Base-by-base conservation (phyloP, 306 rosid species). In the Ceratonia siliqua region DNA sequence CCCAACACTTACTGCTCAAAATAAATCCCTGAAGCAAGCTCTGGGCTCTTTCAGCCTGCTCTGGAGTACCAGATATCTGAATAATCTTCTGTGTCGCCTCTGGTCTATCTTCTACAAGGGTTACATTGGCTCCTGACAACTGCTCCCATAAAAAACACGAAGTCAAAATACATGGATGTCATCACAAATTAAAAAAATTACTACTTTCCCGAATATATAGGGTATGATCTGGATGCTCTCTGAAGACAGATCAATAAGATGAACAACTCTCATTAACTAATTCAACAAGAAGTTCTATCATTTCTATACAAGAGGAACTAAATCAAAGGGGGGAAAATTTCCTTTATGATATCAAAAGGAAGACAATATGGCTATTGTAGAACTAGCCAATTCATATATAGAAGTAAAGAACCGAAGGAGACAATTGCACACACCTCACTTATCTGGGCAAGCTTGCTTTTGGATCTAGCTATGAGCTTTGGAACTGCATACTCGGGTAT, bases 21-120 rank as follows among this genome's bases (percentile, higher is more conserved):
- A 94, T 91, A 81, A 94, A 91, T 54, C 98, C 98, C 72, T 91
- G 97, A 73, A 94, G 90, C 86, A 94, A 85, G 90, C 97, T 91
- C 84, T 94, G 98, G 53, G 94, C 98, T 84, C 92, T 85, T 83
- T 94, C 97, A 1, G 95, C 93, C 86, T 91, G 98, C 78, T 94
- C 98, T 14, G 92, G 98, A 41, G 97, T 87, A 9, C 98, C 97
- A 5, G 98, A 87, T 78, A 94, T 86, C 82, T 87, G 92, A 76
- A 94, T 91, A 58, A 81, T 84, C 87, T 93, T 93, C 73, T 89
- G 83, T 33, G 88, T 64, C 68, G 25, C 73, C 64, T 94, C 94
- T 59, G 96, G 90, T 84, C 90, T 85, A 76, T 89, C 97, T 68
- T 94, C 98, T 52, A 91, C 84, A 27, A 94, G 85, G 20, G 86